Base-by-base conservation (phyloP, 495 filamentous ascomycete genomes). In the Hypoxylon subgilvum region DNA sequence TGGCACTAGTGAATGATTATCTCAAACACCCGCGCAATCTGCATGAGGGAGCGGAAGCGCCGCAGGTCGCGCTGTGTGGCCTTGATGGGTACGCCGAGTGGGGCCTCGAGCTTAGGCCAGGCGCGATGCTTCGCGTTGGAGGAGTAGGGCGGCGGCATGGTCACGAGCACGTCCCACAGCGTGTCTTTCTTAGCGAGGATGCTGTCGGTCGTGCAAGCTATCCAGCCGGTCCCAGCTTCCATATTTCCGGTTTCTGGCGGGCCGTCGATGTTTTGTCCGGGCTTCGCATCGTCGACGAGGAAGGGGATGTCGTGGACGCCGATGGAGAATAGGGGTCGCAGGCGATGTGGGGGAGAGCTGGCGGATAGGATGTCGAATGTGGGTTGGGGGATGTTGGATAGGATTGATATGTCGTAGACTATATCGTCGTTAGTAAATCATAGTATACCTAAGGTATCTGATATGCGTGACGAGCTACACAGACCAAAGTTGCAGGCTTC, bases 371-470 rank as follows among this genome's bases (percentile, higher is more conserved):
- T 74, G 39, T 87, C 78, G 46, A 73, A 70, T 58, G 88, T 78
- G 63, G 88, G 72, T 63, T 85, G 63, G 65, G 86, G 82, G 53
- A 97, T 82, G 55, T 86, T 88, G 30, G 93, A 90, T 41, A 98
- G 74, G 39, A 97, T 78, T n/a, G 93, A 96, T 22, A 97, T 85
- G 74, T 94, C 84, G 69, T 97, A 97, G 51, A 96, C 94, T 96
- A 36, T 0, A 1, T 43, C 30, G 36, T 36, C 19, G 36, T 69
- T 27, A 63, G 38, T 32, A n/a, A 16, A n/a, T 12, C 12, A 2
- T n/a, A n/a, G n/a, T 9, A 3, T 21, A 36, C 31, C 13, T 13
- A 3, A 14, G 3, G 34, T 14, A 21, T 25, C 13, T 35, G 13
- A 39, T 31, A 13, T 7, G 25, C 36, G 21, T n/a, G 8, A 35